Conservation (phyloP, 2,329 filamentous ascomycete species). For the Apiospora koreana region DNA sequence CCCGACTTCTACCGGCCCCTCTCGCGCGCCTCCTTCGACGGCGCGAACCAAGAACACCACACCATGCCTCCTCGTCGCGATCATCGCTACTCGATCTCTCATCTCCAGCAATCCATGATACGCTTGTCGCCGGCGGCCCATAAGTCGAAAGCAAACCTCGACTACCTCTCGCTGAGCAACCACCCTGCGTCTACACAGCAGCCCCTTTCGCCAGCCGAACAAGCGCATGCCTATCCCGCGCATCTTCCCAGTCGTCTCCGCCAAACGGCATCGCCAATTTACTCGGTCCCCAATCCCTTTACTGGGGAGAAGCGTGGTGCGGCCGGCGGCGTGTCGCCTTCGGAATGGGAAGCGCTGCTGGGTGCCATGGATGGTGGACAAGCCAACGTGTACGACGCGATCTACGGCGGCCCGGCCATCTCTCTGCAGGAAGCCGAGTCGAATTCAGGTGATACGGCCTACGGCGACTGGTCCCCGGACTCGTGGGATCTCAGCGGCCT, state of each 20-base stretch:
- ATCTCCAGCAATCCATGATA: slow-evolving; percentile 40
- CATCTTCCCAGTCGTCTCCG: slow-evolving; percentile 31
- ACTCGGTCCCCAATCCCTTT: slow-evolving; percentile 33
- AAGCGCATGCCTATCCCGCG: slow-evolving; percentile 39
- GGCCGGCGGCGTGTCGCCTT: slow-evolving; percentile 52
- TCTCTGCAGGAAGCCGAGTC: slow-evolving; percentile 47
- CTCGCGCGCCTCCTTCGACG: slow-evolving; percentile 52
- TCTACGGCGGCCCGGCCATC: slow-evolving; percentile 67
- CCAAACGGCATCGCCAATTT: slow-evolving; percentile 35
- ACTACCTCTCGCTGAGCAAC: slow-evolving; percentile 55
- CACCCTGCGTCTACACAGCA: slow-evolving; percentile 29
- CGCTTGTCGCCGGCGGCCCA: slow-evolving; percentile 35
- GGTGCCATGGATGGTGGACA: slow-evolving; percentile 78
- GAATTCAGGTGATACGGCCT: slow-evolving; percentile 28
- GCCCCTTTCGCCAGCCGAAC: slow-evolving; percentile 53
- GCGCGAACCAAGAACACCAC: slow-evolving; percentile 37
- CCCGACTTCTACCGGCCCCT: slow-evolving; percentile 42
- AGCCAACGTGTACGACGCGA: slow-evolving; percentile 82
- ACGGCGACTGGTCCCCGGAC: slow-evolving; percentile 56
- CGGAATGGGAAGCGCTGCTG: slow-evolving; percentile 82
- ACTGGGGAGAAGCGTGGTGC: slow-evolving; percentile 37
- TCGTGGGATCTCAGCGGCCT: slow-evolving; percentile 56
- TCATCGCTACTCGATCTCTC: slow-evolving; percentile 50
- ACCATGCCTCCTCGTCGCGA: slow-evolving; percentile 43
- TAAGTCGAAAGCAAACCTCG: slow-evolving; percentile 49